Conservation (phyloP, 345 rosid species). For the Lagerstroemia speciosa region DNA sequence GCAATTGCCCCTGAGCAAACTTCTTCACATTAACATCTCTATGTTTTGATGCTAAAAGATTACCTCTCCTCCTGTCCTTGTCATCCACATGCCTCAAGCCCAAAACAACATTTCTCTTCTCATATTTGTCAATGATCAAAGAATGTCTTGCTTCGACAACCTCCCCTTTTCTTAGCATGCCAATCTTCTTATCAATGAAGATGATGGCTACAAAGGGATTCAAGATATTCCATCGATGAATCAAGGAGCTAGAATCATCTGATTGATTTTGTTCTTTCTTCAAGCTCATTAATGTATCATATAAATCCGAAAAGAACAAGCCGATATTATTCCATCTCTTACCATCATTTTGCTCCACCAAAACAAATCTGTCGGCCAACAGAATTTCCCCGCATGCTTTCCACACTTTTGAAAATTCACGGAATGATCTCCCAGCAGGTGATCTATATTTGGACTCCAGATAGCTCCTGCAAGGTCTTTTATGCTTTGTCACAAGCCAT, state of each 20-base stretch:
- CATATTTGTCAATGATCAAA: slow-evolving; percentile 21
- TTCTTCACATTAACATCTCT: background rate
- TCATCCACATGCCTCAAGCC: slow-evolving; percentile 15
- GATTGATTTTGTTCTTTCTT: slow-evolving; percentile 43
- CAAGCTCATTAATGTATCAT: slow-evolving; percentile 34
- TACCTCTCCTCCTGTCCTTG: background rate
- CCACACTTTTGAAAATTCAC: slow-evolving; percentile 82
- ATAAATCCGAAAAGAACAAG: slow-evolving; percentile 62
- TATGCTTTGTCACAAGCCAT: slow-evolving; percentile 57
- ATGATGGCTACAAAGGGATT: slow-evolving; percentile 85
- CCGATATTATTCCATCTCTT: slow-evolving; percentile 63
- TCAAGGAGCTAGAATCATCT: slow-evolving; percentile 32
- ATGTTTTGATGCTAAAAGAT: background rate
- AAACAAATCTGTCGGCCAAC: slow-evolving; percentile 26
- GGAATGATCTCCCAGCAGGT: slow-evolving; percentile 51
- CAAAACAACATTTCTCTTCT: slow-evolving; percentile 18
- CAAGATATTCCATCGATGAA: slow-evolving; percentile 59
- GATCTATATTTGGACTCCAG: slow-evolving; percentile 49
- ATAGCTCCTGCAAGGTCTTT: slow-evolving; percentile 46
- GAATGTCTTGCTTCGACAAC: slow-evolving; percentile 47
- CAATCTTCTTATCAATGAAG: slow-evolving; percentile 65
- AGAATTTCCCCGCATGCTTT: slow-evolving; percentile 49
- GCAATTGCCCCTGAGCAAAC: background rate
- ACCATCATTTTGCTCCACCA: slow-evolving; percentile 31
- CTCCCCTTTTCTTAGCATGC: slow-evolving; percentile 65